Evolutionary conservation across 257 asterid species (phyloP), one percentile per base, ranked within the genome.

Genomic region (Handroanthus guayacan): DNA sequence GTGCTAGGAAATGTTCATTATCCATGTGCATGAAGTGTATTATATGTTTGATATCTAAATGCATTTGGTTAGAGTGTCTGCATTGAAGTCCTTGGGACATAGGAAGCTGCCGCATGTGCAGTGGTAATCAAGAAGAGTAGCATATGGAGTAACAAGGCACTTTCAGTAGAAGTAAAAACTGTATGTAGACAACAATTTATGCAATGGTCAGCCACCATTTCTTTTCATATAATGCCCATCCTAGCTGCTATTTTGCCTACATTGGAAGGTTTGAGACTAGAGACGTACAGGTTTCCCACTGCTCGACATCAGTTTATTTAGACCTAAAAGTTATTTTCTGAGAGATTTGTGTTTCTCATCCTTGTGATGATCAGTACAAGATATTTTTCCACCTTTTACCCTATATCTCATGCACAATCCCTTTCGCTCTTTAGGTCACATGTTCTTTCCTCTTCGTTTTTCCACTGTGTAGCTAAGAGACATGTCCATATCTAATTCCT

Each of bases 321-420:
- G 6, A 12, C 50, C 20, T 38, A 38, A 3, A 38, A 13, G 31
- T 1, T 65, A 14, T 9, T 4, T 16, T 43, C 18, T 39, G 13
- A 44, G 70, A 17, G 38, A 62, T 20, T 62, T 54, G 38, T 63
- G 62, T 2, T 50, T 50, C 56, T 62, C 44, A 64, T 64, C 67
- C 39, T 48, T n/a, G 39, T 51, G 20, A 43, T 31, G 11, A 66
- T 39, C 55, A 11, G 62, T 74, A 25, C 65, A 58, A 65, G 6
- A 51, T 20, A 58, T 51, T 56, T 41, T 54, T 65, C 52, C 56
- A 18, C 41, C 51, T 17, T 18, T 20, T 37, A 54, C 75, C 17
- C 5, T 70, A 70, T 3, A 9, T 54, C 17, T 55, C 75, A 54
- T 56, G 10, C 12, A 18, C 52, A 43, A 9, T 37, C 3, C 14